These are phyloP conservation scores for Conringia planisiliqua DNA, from an alignment of 345 rosid species.

Conservation along the genomic window DNA sequence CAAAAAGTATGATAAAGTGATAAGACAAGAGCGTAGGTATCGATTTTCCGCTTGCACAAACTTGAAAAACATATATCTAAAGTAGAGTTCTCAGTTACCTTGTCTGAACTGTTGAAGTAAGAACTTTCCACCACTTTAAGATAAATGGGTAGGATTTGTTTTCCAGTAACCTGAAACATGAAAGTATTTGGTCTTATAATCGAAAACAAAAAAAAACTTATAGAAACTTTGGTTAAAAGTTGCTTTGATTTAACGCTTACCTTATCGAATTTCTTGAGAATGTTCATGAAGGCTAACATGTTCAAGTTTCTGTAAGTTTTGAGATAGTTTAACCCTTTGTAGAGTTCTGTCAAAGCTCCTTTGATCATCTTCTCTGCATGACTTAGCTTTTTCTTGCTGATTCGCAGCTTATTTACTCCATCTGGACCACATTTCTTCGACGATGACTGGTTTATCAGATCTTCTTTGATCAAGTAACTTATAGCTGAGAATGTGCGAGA, in stretches of 20 bases:
- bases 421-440: constrained; percentile 58
- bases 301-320: constrained; percentile 95
- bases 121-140: constrained; percentile 93
- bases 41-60: constrained; percentile 34
- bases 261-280: constrained; percentile 92
- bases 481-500: constrained; percentile 81
- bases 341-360: constrained; percentile 82
- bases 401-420: constrained; percentile 53
- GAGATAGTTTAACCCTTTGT: constrained; percentile 84
- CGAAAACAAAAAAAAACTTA: background rate
- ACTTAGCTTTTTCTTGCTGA: constrained; percentile 78
- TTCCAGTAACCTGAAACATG: constrained; percentile 65
- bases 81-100: constrained; percentile 45
- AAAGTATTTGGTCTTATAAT: background rate
- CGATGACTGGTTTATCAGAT: constrained; percentile 61
- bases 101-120: constrained; percentile 89
- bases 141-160: constrained; percentile 85
- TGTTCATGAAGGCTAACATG: constrained; percentile 93
- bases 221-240: background rate
- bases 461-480: constrained; percentile 69
- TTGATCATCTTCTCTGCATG: constrained; percentile 92
- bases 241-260: constrained; percentile 34
- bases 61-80: background rate
- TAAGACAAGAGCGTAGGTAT: constrained; percentile 15
- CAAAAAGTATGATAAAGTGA: constrained; percentile 17